Evolutionary conservation across 805 yeast genomes (phyloP).

Genomic region (Lipomyces orientalis): DNA sequence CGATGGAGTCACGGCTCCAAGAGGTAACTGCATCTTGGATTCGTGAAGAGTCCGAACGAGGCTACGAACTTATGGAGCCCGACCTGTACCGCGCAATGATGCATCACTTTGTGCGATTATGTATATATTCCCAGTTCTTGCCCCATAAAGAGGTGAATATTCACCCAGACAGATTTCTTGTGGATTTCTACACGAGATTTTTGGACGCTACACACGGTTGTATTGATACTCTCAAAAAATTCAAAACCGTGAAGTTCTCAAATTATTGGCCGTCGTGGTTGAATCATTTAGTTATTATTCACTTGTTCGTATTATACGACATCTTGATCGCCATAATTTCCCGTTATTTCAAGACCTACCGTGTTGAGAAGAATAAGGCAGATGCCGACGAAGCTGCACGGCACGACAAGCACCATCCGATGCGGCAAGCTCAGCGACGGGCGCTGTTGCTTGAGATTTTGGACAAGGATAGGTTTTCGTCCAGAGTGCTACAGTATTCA

Average conservation of each 20-base stretch:
- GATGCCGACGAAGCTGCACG: background rate
- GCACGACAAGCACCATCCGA: background rate
- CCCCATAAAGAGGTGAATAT: conserved; percentile 12
- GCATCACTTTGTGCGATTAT: conserved; percentile 8
- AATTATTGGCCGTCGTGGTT: conserved; percentile 29
- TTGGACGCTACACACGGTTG: conserved; percentile 14
- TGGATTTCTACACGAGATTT: conserved; percentile 14
- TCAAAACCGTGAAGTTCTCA: conserved; percentile 11
- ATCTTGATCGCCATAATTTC: conserved; percentile 13
- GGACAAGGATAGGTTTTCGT: conserved; percentile 13
- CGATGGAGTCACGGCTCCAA: conserved; percentile 15
- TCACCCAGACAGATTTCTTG: background rate
- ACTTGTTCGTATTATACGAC: conserved; percentile 20
- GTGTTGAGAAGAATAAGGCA: background rate
- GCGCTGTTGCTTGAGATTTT: conserved; percentile 11
- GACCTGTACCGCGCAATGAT: conserved; percentile 12
- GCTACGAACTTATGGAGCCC: conserved; percentile 10
- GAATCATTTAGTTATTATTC: conserved; percentile 15
- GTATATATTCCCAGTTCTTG: conserved; percentile 19
- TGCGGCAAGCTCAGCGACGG: conserved; percentile 11
- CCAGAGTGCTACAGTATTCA: conserved; percentile 4
- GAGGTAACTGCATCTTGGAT: conserved; percentile 8
- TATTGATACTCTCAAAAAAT: conserved; percentile 7
- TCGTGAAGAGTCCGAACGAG: background rate
- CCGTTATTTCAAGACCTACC: background rate